Percentiles rank a stretch among this genome's conserved stretches.
These are phyloP conservation scores for Picea sitchensis DNA, from an alignment of 75 land plant genomes.

Conservation along the genomic window DNA sequence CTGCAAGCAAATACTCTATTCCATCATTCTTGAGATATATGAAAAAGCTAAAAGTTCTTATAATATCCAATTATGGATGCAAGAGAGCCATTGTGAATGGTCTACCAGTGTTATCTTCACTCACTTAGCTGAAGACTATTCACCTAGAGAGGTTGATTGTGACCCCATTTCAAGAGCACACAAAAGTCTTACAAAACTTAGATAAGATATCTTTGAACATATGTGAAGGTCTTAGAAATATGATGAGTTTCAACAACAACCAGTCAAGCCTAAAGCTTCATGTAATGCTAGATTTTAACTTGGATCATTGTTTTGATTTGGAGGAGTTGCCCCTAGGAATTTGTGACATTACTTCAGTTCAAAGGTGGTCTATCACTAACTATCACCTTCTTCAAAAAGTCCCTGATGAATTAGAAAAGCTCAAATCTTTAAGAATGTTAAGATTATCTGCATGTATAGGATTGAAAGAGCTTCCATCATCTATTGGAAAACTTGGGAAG, in stretches of 20 bases:
- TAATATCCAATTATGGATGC: constrained; percentile 32
- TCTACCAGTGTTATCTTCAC: constrained; percentile 22
- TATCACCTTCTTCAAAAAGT: constrained; percentile 39
- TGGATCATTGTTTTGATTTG: constrained; percentile 55
- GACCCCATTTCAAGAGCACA: constrained; percentile 20
- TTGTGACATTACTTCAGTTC: constrained; percentile 20
- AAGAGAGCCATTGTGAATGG: constrained; percentile 23
- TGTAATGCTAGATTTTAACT: constrained; percentile 31
- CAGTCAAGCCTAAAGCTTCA: constrained; percentile 31
- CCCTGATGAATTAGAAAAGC: constrained; percentile 39
- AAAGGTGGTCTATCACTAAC: constrained; percentile 39
- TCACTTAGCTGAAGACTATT: constrained; percentile 37
- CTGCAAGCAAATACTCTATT: constrained; percentile 32
- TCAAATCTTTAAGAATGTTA: constrained; percentile 28
- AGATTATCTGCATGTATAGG: constrained; percentile 45
- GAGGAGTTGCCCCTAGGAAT: constrained; percentile 35
- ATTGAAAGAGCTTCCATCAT: constrained; percentile 34
- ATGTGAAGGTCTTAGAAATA: constrained; percentile 29
- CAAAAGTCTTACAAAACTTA: constrained; percentile 19
- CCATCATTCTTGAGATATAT: constrained; percentile 51
- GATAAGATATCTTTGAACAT: constrained; percentile 37
- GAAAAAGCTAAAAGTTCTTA: constrained; percentile 47
- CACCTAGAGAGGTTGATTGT: constrained; percentile 47
- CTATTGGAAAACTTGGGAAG: constrained; percentile 26
- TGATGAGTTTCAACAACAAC: constrained; percentile 16